Conservation (phyloP, 306 rosid genomes). For the Benincasa hispida region DNA sequence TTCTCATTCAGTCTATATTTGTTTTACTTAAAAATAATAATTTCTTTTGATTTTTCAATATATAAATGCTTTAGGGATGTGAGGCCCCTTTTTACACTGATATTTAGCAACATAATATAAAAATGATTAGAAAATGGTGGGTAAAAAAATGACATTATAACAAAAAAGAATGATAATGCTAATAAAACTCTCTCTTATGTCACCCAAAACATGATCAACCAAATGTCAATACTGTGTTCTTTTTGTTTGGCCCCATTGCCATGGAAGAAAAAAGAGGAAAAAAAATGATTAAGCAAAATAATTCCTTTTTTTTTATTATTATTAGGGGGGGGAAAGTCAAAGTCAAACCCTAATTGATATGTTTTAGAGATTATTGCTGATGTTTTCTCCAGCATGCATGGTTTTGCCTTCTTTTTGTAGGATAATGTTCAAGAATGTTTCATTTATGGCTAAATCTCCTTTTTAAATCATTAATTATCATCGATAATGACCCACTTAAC, state of each 20-base stretch:
- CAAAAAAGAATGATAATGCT: not conserved
- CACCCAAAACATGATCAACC: constrained; percentile 3
- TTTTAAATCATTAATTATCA: constrained; percentile 5
- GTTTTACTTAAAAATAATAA: too few relatives aligned
- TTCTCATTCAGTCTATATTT: too few relatives aligned
- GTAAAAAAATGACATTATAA: not conserved
- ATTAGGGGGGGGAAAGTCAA: not conserved
- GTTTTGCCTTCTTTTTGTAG: not conserved
- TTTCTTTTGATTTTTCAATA: not conserved
- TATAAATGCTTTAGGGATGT: not conserved
- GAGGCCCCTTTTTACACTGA: not conserved
- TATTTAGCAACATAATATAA: not conserved
- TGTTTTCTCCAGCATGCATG: constrained; percentile 3
- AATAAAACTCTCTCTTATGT: not conserved
- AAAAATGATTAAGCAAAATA: not conserved
- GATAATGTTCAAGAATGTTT: not conserved
- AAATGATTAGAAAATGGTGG: constrained; percentile 4
- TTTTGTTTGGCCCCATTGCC: not conserved
- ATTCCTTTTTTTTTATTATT: too few relatives aligned
- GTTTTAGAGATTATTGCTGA: not conserved
- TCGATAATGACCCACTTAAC: not conserved
- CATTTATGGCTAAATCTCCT: not conserved
- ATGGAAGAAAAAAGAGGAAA: not conserved
- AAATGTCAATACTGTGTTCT: not conserved
- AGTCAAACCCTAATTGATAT: constrained; percentile 6